These are phyloP conservation scores for Pterula multifida DNA, from an alignment of 1,284 basidiomycete species.

Conservation along the genomic window DNA sequence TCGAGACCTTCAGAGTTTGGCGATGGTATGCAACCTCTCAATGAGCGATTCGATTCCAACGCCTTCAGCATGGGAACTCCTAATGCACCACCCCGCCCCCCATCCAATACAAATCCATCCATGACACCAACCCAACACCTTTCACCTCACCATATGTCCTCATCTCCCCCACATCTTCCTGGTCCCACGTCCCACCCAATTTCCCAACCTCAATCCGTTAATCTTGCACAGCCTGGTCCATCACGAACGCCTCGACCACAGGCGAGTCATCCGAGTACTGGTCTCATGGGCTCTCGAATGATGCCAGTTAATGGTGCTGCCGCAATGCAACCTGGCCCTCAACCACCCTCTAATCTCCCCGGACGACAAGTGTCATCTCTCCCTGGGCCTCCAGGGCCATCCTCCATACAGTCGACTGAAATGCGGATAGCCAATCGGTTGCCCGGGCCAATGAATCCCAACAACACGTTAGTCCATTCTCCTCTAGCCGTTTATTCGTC, in stretches of 20 bases:
- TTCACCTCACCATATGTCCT: constrained; percentile 17
- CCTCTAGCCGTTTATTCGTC: neutral
- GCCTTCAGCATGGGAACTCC: constrained; percentile 25
- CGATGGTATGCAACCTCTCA: constrained; percentile 32
- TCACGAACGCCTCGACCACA: constrained; percentile 1
- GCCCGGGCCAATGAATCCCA: neutral
- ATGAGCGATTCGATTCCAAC: constrained; percentile 14
- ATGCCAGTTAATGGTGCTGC: neutral
- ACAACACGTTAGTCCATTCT: constrained; percentile 4
- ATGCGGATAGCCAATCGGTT: neutral
- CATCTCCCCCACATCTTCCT: constrained; percentile 16
- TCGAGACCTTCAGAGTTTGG: constrained; percentile 47
- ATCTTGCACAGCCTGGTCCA: neutral
- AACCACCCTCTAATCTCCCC: neutral
- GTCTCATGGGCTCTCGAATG: neutral
- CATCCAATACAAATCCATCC: constrained; percentile 24
- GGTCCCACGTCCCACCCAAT: constrained; percentile 9
- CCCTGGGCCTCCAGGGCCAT: neutral
- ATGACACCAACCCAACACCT: constrained; percentile 13
- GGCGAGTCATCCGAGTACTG: neutral
- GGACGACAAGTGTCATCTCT: neutral
- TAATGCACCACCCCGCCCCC: constrained; percentile 29
- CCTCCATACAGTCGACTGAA: neutral
- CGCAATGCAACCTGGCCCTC: neutral
- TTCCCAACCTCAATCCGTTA: constrained; percentile 5